A percentile compares a stretch with the other conserved stretches of the same genome.
phyloP scores from a whole-genome alignment of 2,329 filamentous ascomycete species.

The Helicocarpus griseus region DNA sequence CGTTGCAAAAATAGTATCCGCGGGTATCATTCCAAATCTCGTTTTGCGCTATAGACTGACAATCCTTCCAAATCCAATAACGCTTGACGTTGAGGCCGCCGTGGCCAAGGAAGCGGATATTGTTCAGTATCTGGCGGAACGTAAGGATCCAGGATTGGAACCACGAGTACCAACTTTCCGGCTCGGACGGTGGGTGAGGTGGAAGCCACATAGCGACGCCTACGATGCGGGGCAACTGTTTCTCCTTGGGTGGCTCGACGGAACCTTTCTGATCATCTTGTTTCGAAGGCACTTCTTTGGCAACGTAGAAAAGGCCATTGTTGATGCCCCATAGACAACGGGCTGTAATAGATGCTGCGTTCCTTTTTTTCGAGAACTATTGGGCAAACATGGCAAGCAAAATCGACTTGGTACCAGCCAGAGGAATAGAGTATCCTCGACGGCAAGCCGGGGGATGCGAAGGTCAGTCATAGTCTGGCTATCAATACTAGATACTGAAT shows the following conservation, averaged over 20 bases:
- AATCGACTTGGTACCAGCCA: background rate
- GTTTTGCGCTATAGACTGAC: conserved; percentile 52
- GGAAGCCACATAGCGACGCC: conserved; percentile 66
- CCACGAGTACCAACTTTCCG: conserved; percentile 53
- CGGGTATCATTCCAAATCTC: conserved; percentile 55
- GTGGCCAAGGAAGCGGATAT: conserved; percentile 53
- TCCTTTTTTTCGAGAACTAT: conserved; percentile 51
- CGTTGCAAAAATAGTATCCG: conserved; percentile 70
- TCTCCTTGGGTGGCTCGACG: background rate
- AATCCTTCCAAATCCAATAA: conserved; percentile 64
- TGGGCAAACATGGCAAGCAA: background rate
- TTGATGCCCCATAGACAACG: conserved; percentile 62
- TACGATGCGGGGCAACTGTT: conserved; percentile 41
- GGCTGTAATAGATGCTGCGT: conserved; percentile 53
- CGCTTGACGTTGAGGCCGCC: conserved; percentile 57
- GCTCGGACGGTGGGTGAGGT: conserved; percentile 40
- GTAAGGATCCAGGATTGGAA: conserved; percentile 57
- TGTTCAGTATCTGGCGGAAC: conserved; percentile 56
- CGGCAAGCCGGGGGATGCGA: background rate
- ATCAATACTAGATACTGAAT: background rate
- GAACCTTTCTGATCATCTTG: conserved; percentile 14
- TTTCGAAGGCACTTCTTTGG: conserved; percentile 43
- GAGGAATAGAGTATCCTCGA: background rate
- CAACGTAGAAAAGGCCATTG: conserved; percentile 60
- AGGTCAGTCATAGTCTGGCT: background rate